These are phyloP conservation scores for Pochonia chlamydosporia DNA, from an alignment of 2,329 filamentous ascomycete genomes.

Conservation along the genomic window DNA sequence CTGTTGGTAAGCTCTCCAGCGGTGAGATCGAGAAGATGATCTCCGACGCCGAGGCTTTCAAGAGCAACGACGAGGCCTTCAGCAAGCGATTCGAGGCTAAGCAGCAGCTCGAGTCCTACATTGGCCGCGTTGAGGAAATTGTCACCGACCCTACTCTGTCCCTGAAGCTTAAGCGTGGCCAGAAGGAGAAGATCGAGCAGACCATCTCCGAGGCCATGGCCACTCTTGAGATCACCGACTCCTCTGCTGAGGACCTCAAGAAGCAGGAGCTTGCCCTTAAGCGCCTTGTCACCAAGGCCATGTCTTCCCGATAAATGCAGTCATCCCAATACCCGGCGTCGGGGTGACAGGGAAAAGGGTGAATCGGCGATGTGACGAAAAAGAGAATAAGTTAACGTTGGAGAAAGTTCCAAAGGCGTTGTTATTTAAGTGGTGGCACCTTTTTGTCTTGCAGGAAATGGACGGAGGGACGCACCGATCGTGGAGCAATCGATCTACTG, in stretches of 20 bases:
- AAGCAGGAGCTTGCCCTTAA: slow-evolving; percentile 99
- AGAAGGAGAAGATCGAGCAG: slow-evolving; percentile 99
- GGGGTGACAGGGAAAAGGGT: not conserved
- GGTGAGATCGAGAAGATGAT: slow-evolving; percentile 98
- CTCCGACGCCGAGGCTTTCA: slow-evolving; percentile 95
- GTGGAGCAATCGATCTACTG: slow-evolving; percentile 5
- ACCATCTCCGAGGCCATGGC: slow-evolving; percentile 96
- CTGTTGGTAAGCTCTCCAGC: slow-evolving; percentile 94
- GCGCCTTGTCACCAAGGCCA: slow-evolving; percentile 96
- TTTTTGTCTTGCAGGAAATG: slow-evolving; percentile 4
- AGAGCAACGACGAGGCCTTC: slow-evolving; percentile 95
- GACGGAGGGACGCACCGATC: slow-evolving; percentile 5
- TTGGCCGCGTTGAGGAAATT: slow-evolving; percentile 97
- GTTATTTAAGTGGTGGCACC: slow-evolving; percentile 6
- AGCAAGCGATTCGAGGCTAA: slow-evolving; percentile 99
- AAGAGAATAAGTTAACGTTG: not conserved
- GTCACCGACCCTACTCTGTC: slow-evolving; percentile 93
- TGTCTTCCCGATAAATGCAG: slow-evolving; percentile 73
- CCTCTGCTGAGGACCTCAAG: slow-evolving; percentile 88
- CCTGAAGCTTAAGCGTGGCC: slow-evolving; percentile 95
- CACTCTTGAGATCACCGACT: slow-evolving; percentile 93
- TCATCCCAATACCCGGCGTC: not conserved
- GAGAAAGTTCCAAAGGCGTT: slow-evolving; percentile 6
- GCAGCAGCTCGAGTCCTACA: slow-evolving; percentile 99
- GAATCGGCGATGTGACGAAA: slow-evolving; percentile 1